Percentiles rank a stretch among this genome's conserved stretches.
Evolutionary conservation across 345 rosid species (phyloP).

Genomic region (Syzygium jambos): DNA sequence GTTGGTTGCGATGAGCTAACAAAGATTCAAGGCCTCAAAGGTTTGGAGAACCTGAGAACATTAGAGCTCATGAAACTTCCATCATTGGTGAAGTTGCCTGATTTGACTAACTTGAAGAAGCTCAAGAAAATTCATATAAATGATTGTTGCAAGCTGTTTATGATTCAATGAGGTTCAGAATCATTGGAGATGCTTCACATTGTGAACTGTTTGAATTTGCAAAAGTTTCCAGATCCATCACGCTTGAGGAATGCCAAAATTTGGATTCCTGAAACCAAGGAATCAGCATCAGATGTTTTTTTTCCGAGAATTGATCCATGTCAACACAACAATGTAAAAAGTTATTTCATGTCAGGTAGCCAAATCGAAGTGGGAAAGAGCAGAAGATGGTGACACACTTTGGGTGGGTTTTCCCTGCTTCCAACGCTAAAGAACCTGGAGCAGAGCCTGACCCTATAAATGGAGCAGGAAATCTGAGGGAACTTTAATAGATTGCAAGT

Average conservation of each 20-base stretch:
- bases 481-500: not conserved
- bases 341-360: not conserved
- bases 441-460: not conserved
- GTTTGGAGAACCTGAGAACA: not conserved
- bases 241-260: not conserved
- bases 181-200: not conserved
- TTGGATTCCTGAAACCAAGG: no score
- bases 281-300: no score
- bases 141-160: rapidly evolving
- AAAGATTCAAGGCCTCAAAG: not conserved
- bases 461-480: not conserved
- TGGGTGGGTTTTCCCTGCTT: not conserved
- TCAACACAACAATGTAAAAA: no score
- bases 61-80: not conserved
- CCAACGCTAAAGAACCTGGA: not conserved
- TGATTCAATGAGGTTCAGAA: not conserved
- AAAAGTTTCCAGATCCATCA: not conserved
- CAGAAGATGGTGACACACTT: constrained; percentile 2
- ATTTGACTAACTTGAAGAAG: not conserved
- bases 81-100: not conserved
- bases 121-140: rapidly evolving
- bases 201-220: rapidly evolving
- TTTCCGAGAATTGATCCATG: no score
- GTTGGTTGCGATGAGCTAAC: rapidly evolving
- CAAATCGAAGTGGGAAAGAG: constrained; percentile 24